Evolutionary conservation across 495 filamentous ascomycete species (phyloP), one percentile per base, ranked within the genome.

Genomic region (Venustampulla echinocandica): DNA sequence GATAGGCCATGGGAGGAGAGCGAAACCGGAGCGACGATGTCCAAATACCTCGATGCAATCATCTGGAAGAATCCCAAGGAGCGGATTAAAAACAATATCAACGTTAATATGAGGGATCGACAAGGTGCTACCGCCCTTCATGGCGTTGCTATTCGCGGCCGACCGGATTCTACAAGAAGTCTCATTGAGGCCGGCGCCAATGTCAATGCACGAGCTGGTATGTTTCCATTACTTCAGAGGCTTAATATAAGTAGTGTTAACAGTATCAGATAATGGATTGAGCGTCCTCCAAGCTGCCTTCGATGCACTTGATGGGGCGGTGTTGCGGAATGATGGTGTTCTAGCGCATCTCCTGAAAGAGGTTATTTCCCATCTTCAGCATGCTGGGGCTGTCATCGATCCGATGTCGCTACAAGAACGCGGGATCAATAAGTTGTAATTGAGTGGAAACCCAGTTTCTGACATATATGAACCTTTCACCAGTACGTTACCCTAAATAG

Each of bases 1-100:
- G 24, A 56, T 2, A 23, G 47, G 13, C 41, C 44, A 10, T 17
- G 7, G 18, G 40, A 37, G 14, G 15, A 18, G 4, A 14, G 28
- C 1, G 54, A 56, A 18, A 56, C 54, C 2, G 54, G 54, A 13
- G 54, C 54, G 5, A 56, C 54, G 7, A 45, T 56, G 45, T 53
- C 42, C 4, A 52, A 49, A 45, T 56, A 56, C 21, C 45, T 56
- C 10, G 54, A 56, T 21, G 15, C 45, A 13, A 14, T 56, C 2
- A 34, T 56, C 10, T 51, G 53, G 44, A 48, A 45, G 23, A 37
- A 52, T 49, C 10, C 18, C 1, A 21, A 32, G 18, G 19, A 49
- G 14, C 23, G 54, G 1, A 4, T 46, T 6, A 14, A n/a, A 3
- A 52, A 46, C 15, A 45, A 45, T 14, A 39, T 56, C 5, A 52